A percentile compares a stretch with the other conserved stretches of the same genome.
These are phyloP conservation scores for Termitomyces sp. DNA, from an alignment of 768 basidiomycete genomes.

Conservation along the genomic window DNA sequence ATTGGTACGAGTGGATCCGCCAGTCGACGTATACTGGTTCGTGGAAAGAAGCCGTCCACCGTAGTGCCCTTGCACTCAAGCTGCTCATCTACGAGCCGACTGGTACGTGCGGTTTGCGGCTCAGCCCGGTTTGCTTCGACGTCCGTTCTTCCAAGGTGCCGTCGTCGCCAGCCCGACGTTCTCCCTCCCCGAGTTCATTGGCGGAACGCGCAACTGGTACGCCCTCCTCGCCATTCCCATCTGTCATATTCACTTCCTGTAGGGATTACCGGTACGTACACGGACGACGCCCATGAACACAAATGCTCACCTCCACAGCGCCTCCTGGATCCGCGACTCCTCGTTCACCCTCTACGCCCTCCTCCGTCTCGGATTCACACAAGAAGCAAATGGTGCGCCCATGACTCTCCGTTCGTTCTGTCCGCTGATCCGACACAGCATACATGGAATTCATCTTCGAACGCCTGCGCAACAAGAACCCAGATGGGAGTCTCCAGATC, in stretches of 20 bases:
- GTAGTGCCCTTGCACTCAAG: conserved; percentile 92
- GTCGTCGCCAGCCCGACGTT: conserved; percentile 96
- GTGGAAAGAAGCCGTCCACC: conserved; percentile 94
- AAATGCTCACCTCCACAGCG: conserved; percentile 30
- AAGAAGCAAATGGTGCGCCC: conserved; percentile 75
- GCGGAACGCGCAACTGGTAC: conserved; percentile 85
- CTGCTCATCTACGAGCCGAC: conserved; percentile 91
- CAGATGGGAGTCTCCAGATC: conserved; percentile 90
- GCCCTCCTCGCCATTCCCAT: conserved; percentile 8
- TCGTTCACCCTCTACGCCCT: conserved; percentile 95
- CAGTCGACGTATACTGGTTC: conserved; percentile 85
- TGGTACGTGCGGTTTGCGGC: conserved; percentile 28
- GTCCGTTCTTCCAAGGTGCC: conserved; percentile 46
- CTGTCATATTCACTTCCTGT: not conserved
- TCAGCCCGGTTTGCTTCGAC: not conserved
- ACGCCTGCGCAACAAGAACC: conserved; percentile 75
- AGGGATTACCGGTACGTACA: not conserved
- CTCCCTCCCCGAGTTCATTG: conserved; percentile 87
- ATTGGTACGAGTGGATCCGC: conserved; percentile 90
- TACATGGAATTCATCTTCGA: conserved; percentile 92
- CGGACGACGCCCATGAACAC: not conserved
- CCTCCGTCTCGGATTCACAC: conserved; percentile 89
- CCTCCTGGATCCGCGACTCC: conserved; percentile 92
- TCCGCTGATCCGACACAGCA: conserved; percentile 33
- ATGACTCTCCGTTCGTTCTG: not conserved